Evolutionary conservation across 345 rosid genomes (phyloP).

Genomic region (Brassica nigra): DNA sequence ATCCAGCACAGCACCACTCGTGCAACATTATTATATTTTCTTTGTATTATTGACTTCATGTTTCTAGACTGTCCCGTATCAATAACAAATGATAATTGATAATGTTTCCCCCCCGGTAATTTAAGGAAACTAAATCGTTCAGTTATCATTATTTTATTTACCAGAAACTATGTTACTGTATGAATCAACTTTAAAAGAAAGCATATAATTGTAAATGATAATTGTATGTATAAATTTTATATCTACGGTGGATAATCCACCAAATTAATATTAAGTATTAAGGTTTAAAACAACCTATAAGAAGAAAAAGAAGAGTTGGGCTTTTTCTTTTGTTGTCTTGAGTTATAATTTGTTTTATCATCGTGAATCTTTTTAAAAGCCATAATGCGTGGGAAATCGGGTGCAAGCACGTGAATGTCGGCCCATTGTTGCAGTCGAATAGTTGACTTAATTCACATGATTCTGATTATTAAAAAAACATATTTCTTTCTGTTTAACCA

Average conservation of each 20-base stretch:
- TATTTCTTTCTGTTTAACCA: conserved; percentile 4
- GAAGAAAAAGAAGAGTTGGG: background rate
- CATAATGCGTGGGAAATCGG: conserved; percentile 46
- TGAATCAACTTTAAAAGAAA: background rate
- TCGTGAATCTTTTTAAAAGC: conserved; percentile 35
- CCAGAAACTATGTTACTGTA: background rate
- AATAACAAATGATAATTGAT: background rate
- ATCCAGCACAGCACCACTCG: conserved; percentile 58
- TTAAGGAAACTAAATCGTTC: background rate
- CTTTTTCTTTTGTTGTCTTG: conserved; percentile 6
- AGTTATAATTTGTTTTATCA: conserved; percentile 21
- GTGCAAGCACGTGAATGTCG: conserved; percentile 61
- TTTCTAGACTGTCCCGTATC: conserved; percentile 30
- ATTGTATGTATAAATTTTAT: background rate
- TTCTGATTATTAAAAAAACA: conserved; percentile 11
- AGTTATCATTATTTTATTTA: background rate
- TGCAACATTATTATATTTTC: conserved; percentile 49
- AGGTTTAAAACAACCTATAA: background rate
- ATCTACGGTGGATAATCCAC: conserved; percentile 1
- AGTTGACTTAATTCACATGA: conserved; percentile 40
- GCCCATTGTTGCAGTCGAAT: conserved; percentile 43
- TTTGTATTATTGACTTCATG: conserved; percentile 33
- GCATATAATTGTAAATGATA: background rate
- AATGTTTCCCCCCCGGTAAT: conserved; percentile 7
- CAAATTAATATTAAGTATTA: background rate